Evolutionary conservation across 345 rosid species (phyloP).

Genomic region (Eucalyptus paniculata): DNA sequence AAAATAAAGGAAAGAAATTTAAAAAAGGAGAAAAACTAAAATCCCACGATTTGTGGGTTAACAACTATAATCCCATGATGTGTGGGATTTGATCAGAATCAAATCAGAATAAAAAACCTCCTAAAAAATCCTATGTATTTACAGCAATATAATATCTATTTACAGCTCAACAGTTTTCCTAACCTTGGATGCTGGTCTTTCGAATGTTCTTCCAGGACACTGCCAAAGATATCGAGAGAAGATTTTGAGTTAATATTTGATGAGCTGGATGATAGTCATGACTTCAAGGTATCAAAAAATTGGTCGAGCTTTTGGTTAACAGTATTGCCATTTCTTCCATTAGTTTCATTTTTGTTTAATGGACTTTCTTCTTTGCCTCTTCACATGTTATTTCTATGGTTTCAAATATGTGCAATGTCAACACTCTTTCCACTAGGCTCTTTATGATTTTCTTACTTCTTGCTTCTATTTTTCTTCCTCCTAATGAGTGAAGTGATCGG

Average conservation of each 20-base stretch:
- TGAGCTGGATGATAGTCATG: slow-evolving; percentile 86
- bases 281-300: slow-evolving; percentile 63
- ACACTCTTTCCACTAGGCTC: background rate
- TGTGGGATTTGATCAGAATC: too few relatives aligned
- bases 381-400: background rate
- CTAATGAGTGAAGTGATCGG: background rate
- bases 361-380: background rate
- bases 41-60: too few relatives aligned
- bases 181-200: background rate
- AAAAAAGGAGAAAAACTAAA: too few relatives aligned
- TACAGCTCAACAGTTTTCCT: too few relatives aligned
- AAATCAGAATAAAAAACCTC: too few relatives aligned
- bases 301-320: background rate
- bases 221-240: slow-evolving; percentile 79
- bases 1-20: too few relatives aligned
- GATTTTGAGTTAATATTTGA: slow-evolving; percentile 79
- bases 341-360: background rate
- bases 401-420: background rate
- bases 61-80: too few relatives aligned
- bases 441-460: background rate
- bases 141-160: too few relatives aligned
- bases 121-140: too few relatives aligned
- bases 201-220: slow-evolving; percentile 30
- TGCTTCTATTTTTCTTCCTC: background rate
- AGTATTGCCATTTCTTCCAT: background rate